Conservation (phyloP, 2,329 filamentous ascomycete genomes). For the Sarocladium oryzae region DNA sequence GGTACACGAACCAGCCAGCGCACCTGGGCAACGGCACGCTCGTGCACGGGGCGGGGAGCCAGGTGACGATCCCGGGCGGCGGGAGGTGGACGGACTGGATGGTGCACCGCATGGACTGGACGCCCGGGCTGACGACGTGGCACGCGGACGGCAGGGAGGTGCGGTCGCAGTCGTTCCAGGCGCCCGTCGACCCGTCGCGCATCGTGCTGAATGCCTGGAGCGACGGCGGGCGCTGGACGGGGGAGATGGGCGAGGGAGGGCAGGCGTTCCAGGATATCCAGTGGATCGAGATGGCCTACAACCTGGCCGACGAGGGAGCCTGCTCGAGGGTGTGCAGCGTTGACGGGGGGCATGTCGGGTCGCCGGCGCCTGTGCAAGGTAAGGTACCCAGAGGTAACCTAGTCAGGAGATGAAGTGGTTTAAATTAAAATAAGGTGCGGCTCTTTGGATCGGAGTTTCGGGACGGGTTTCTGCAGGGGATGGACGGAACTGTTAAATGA, state of each 20-base stretch:
- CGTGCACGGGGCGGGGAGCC: slow-evolving; percentile 34
- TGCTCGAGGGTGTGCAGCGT: slow-evolving; percentile 34
- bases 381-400: too few species aligned
- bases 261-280: slow-evolving; percentile 50
- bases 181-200: slow-evolving; percentile 42
- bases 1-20: slow-evolving; percentile 55
- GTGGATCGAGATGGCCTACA: slow-evolving; percentile 54
- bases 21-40: slow-evolving; percentile 36
- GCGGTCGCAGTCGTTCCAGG: slow-evolving; percentile 45
- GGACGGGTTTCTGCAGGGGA: background rate
- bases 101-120: slow-evolving; percentile 53
- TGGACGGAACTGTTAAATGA: too few species aligned
- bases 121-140: slow-evolving; percentile 45
- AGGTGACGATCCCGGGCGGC: slow-evolving; percentile 30
- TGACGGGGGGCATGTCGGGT: slow-evolving; percentile 20
- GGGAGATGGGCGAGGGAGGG: slow-evolving; percentile 42
- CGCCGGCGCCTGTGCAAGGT: background rate
- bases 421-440: background rate
- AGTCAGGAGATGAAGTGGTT: too few species aligned
- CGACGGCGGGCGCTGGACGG: slow-evolving; percentile 50
- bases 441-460: background rate
- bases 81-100: slow-evolving; percentile 46
- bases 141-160: slow-evolving; percentile 42
- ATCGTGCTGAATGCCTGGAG: slow-evolving; percentile 54
- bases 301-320: slow-evolving; percentile 22